A percentile compares a stretch with the other conserved stretches of the same genome.
Conservation (phyloP, 139 green algal genomes). For the Ettlia oleoabundans region DNA sequence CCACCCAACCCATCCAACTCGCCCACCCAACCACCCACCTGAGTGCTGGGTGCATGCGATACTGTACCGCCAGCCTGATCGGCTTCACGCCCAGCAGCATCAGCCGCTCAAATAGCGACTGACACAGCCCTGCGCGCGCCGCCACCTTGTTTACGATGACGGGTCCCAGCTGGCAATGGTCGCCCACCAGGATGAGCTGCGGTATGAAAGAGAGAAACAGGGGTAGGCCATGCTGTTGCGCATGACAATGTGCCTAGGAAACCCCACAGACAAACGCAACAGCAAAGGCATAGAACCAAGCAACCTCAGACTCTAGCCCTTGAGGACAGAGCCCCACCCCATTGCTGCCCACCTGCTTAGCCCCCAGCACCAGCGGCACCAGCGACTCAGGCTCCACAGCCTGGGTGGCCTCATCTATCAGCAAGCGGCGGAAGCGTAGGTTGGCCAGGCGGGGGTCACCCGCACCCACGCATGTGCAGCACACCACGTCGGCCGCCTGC, state of each 20-base stretch:
- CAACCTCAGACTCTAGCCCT: too few species aligned
- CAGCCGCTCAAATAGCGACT: constrained; percentile 96
- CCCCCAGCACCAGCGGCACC: constrained; percentile 95
- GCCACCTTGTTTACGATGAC: constrained; percentile 90
- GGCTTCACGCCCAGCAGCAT: constrained; percentile 93
- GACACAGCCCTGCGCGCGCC: constrained; percentile 84
- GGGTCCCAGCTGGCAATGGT: constrained; percentile 97
- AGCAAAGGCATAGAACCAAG: too few species aligned
- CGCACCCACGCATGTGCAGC: constrained; percentile 65
- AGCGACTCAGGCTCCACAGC: constrained; percentile 93
- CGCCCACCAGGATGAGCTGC: constrained; percentile 93
- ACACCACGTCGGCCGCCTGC: constrained; percentile 81
- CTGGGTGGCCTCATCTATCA: constrained; percentile 96
- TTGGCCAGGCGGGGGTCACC: constrained; percentile 57
- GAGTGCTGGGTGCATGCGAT: constrained; percentile 98
- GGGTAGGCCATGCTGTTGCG: too few species aligned
- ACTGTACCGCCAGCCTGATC: constrained; percentile 89
- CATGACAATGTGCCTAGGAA: too few species aligned
- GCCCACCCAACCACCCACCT: constrained; percentile 28
- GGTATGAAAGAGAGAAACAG: not conserved
- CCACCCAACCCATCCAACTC: too few species aligned
- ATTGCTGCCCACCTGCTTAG: constrained; percentile 75
- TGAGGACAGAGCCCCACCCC: too few species aligned
- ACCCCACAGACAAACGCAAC: too few species aligned
- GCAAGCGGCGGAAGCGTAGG: constrained; percentile 62